phyloP scores from a whole-genome alignment of 75 land plant genomes.

The Azolla pinnata region DNA sequence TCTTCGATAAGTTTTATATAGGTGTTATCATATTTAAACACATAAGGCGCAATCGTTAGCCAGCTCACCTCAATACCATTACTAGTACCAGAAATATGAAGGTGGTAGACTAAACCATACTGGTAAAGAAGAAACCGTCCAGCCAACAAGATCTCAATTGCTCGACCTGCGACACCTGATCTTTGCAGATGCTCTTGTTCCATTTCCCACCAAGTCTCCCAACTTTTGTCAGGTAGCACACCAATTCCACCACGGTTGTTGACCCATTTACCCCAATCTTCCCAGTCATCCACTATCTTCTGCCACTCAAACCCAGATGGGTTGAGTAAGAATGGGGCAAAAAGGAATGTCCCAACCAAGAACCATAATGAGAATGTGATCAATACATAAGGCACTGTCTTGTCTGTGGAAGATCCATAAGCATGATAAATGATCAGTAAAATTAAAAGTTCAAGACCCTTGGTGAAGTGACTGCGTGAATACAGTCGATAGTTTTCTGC shows the following conservation, averaged over 20 bases:
- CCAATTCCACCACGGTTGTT: conserved; percentile 88
- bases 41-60: too few species aligned
- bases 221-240: conserved; percentile 73
- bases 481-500: conserved; percentile 92
- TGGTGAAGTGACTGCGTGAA: conserved; percentile 94
- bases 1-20: too few species aligned
- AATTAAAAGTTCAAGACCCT: conserved; percentile 82
- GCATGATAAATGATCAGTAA: conserved; percentile 68
- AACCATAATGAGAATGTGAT: conserved; percentile 92
- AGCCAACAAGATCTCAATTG: conserved; percentile 52
- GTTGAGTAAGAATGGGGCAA: conserved; percentile 62
- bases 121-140: conserved; percentile 68
- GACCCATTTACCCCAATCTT: conserved; percentile 95
- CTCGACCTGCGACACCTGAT: conserved; percentile 49
- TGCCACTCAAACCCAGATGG: conserved; percentile 86
- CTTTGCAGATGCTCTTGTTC: conserved; percentile 76
- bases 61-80: conserved; percentile 56
- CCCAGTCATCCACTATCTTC: conserved; percentile 98
- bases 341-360: conserved; percentile 76
- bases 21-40: too few species aligned
- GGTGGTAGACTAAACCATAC: conserved; percentile 75
- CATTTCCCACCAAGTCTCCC: conserved; percentile 99
- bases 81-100: conserved; percentile 41
- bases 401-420: conserved; percentile 44
- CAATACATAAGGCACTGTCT: conserved; percentile 52